phyloP scores from a whole-genome alignment of 1,284 basidiomycete genomes.

The Puccinia brachypodii region DNA sequence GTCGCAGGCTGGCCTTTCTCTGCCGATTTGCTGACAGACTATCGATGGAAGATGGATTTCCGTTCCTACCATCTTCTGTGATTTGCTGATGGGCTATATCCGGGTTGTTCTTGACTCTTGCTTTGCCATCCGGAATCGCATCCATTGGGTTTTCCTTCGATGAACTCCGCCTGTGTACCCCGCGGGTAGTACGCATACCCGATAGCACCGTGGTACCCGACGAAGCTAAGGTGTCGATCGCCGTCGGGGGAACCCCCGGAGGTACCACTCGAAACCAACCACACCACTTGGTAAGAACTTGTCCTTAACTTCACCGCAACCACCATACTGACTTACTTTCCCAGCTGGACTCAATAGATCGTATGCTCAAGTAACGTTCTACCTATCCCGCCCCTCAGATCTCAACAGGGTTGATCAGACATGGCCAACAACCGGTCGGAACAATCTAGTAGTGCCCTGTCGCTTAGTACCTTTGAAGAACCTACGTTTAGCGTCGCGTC shows the following conservation, averaged over 20 bases:
- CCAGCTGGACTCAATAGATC: background rate
- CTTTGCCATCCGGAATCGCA: no score
- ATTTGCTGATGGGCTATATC: no score
- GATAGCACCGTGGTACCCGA: background rate
- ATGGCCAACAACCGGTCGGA: constrained; percentile 3
- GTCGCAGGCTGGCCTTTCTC: background rate
- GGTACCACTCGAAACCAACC: background rate
- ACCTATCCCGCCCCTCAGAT: no score
- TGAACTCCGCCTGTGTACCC: background rate
- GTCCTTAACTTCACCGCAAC: no score
- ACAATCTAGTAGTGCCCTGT: constrained; percentile 12
- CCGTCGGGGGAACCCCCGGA: background rate
- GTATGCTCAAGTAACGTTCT: no score
- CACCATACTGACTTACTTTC: no score
- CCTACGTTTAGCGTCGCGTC: constrained; percentile 42
- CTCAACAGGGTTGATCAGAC: no score
- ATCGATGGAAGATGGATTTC: background rate
- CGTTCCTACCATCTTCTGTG: background rate
- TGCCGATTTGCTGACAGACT: background rate
- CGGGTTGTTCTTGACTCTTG: no score
- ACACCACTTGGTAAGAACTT: background rate
- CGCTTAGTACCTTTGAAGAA: constrained; percentile 37
- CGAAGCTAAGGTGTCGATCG: background rate
- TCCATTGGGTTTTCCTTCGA: background rate
- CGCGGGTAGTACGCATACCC: background rate